Evolutionary conservation across 495 filamentous ascomycete species (phyloP), one percentile per base, ranked within the genome.

Genomic region (Oidiodendron maius): DNA sequence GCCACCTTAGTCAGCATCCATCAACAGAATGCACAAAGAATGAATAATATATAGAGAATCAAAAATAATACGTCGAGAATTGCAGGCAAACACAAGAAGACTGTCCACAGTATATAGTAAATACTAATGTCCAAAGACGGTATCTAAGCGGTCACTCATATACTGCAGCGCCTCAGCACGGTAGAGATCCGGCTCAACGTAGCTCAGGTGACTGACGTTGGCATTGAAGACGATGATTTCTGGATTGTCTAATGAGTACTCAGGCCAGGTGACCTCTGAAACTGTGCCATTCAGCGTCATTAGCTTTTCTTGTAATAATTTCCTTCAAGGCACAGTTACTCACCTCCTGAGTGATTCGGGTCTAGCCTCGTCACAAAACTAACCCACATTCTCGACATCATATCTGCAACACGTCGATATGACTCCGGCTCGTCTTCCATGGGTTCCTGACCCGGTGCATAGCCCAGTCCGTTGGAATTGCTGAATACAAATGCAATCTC

Each of bases 401-500:
- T 38, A n/a, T 55, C 54, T 4, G 67, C 62, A 10, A 73, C 42
- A n/a, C 46, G 40, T 36, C 60, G 67, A 1, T 41, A 51, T 35
- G 42, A 8, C 8, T 42, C 21, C 16, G 40, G 40, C 53, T 42
- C 44, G 25, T 23, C 21, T 20, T 17, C n/a, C 45, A 70, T 68
- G 6, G 68, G 69, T 26, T 67, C 59, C 38, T 52, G 46, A 10
- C 18, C 40, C 13, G 16, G 12, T 3, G 32, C 32, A 50, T 70
- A 71, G 4, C 71, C 71, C 1, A 58, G 12, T 11, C 69, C 67
- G n/a, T 53, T 36, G 4, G 46, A 51, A 45, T 72, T 72, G 51
- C 65, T 43, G 48, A 72, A 69, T 2, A 71, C 66, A 51, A 71
- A 74, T 0, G 70, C 64, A 2, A 74, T 65, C 50, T 74, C 71